Conservation (phyloP, 352 stramenopile species). For the Albugo laibachii region DNA sequence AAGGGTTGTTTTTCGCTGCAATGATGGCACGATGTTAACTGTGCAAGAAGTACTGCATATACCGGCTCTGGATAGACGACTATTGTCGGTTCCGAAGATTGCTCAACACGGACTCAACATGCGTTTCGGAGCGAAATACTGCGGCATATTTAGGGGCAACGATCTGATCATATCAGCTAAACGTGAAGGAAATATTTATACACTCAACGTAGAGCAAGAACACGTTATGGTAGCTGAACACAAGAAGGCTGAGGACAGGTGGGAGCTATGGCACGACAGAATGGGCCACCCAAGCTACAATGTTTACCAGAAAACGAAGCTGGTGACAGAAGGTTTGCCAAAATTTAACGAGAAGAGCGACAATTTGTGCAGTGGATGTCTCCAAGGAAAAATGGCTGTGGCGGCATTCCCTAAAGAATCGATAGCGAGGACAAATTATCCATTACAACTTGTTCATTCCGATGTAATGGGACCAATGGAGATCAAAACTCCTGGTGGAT, state of each 20-base stretch:
- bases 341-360: no score
- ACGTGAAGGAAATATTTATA: conserved; percentile 7
- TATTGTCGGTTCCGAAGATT: no score
- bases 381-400: no score
- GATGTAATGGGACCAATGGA: conserved; percentile 9
- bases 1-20: not conserved
- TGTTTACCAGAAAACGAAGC: not conserved
- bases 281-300: not conserved
- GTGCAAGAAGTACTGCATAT: conserved; percentile 7
- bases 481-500: conserved; percentile 5
- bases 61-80: conserved; percentile 1
- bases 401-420: no score
- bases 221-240: conserved; percentile 3
- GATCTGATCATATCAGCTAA: conserved; percentile 4
- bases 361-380: no score
- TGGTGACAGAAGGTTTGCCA: no score
- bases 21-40: not conserved
- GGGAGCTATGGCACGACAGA: conserved; percentile 3
- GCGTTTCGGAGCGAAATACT: no score
- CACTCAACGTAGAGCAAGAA: conserved; percentile 5
- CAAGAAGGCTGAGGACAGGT: not conserved
- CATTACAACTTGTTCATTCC: conserved; percentile 8
- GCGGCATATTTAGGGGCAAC: conserved; percentile 1
- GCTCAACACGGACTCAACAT: no score
- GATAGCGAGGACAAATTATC: no score